Conservation (phyloP, 2,329 filamentous ascomycete genomes). For the Aspergillus transmontanensis region DNA sequence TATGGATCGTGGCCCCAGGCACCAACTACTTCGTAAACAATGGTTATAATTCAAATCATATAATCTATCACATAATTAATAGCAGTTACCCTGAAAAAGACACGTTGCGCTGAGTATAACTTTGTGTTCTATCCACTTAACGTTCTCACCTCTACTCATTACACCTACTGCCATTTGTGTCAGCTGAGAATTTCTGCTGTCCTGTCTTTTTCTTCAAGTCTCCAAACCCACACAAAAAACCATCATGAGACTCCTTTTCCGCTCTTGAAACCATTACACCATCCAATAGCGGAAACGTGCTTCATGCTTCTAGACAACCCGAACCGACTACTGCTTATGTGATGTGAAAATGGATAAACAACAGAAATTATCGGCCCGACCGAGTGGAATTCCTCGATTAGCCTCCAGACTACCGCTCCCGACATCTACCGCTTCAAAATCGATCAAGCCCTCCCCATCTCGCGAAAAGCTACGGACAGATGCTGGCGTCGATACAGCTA, state of each 20-base stretch:
- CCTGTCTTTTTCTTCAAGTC: background rate
- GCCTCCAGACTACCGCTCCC: constrained; percentile 57
- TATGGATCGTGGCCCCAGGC: constrained; percentile 1
- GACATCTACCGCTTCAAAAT: constrained; percentile 40
- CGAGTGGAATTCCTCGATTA: constrained; percentile 52
- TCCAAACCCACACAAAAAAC: background rate
- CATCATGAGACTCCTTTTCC: constrained; percentile 8
- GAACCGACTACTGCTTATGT: background rate
- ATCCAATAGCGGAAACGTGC: background rate
- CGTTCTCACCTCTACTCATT: background rate
- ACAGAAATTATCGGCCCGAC: constrained; percentile 30
- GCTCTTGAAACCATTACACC: background rate
- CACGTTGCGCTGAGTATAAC: constrained; percentile 2
- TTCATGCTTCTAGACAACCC: background rate
- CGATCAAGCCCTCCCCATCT: constrained; percentile 51
- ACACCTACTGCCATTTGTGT: background rate
- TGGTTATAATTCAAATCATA: background rate
- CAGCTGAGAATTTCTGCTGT: background rate
- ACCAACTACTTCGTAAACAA: constrained; percentile 1
- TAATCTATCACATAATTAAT: background rate
- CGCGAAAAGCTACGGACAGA: constrained; percentile 50
- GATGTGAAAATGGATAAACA: constrained; percentile 38
- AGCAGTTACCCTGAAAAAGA: background rate
- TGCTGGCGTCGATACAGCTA: constrained; percentile 38
- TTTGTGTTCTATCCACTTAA: background rate